A percentile compares a stretch with the other conserved stretches of the same genome.
Evolutionary conservation across 176 grass and related monocot genomes (phyloP).

Genomic region (Bothriochloa decipiens): DNA sequence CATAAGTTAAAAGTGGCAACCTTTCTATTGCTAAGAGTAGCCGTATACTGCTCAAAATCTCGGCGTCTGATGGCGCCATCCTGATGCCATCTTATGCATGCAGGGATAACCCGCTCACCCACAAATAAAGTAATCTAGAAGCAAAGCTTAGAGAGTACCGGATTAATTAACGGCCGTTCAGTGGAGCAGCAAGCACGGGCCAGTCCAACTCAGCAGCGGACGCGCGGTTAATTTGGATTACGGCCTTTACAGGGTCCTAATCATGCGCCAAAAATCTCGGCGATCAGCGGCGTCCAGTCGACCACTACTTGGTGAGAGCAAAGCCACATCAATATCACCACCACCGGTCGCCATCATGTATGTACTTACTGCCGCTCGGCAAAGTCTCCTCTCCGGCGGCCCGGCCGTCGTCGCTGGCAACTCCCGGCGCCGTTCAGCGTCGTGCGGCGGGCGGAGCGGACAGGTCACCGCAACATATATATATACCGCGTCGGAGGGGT

Average conservation of each 20-base stretch:
- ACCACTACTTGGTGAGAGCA: neutral
- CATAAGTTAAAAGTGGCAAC: neutral
- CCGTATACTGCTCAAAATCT: neutral
- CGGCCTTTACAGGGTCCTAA: neutral
- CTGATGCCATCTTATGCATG: neutral
- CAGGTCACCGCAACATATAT: neutral
- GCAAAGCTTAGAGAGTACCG: neutral
- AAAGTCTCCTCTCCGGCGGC: neutral
- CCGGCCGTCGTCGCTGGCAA: neutral
- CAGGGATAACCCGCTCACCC: neutral
- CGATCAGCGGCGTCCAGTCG: neutral
- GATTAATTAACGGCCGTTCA: neutral
- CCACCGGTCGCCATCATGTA: slow-evolving; percentile 18
- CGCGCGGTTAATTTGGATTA: neutral
- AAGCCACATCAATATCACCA: neutral
- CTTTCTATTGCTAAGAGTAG: neutral
- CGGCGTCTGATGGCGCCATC: neutral
- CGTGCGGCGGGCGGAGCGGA: neutral
- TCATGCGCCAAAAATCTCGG: neutral
- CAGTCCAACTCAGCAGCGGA: neutral
- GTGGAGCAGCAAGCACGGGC: neutral
- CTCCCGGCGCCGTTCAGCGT: neutral
- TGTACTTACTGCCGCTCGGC: neutral
- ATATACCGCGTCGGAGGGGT: neutral
- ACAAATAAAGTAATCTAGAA: slow-evolving; percentile 14